Percentiles rank a stretch among this genome's conserved stretches.
These are phyloP conservation scores for Chlamydomonas incerta DNA, from an alignment of 139 green algal species.

Conservation along the genomic window DNA sequence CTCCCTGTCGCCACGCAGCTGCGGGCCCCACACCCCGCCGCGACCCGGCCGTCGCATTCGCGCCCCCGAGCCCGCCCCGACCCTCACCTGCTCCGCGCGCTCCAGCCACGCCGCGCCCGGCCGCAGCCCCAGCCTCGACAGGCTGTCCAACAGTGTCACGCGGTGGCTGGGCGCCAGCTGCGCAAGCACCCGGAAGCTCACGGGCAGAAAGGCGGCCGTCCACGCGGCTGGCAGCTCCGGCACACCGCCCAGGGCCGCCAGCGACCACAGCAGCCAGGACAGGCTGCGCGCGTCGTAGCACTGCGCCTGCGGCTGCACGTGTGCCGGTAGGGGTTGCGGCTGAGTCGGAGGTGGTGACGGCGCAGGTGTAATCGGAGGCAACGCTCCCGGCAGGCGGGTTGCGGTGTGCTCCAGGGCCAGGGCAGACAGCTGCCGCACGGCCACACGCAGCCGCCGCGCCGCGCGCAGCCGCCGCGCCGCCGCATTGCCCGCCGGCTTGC, in stretches of 20 bases:
- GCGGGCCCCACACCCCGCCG: no score
- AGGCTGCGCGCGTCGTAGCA: neutral
- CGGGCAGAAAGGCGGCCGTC: conserved; percentile 15
- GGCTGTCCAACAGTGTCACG: conserved; percentile 9
- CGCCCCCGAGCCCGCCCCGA: neutral
- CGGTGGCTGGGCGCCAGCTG: conserved; percentile 11
- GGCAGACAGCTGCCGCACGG: neutral
- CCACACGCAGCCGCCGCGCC: neutral
- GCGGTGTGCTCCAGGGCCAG: neutral
- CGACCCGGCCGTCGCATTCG: no score
- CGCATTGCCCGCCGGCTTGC: neutral
- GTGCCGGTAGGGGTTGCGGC: neutral
- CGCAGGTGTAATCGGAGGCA: neutral
- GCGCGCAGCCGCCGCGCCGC: neutral
- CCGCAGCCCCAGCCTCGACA: conserved; percentile 6
- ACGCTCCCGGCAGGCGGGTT: neutral
- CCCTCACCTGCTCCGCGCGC: conserved; percentile 16
- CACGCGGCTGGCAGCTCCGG: conserved; percentile 11
- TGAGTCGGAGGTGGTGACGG: no score
- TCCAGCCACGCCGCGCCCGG: conserved; percentile 17
- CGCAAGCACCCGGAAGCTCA: neutral
- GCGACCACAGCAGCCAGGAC: neutral
- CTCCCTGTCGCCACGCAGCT: no score
- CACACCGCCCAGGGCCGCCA: neutral
- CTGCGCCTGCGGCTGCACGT: no score